These are phyloP conservation scores for Escallonia herrerae DNA, from an alignment of 129 eudicot species.

Conservation along the genomic window DNA sequence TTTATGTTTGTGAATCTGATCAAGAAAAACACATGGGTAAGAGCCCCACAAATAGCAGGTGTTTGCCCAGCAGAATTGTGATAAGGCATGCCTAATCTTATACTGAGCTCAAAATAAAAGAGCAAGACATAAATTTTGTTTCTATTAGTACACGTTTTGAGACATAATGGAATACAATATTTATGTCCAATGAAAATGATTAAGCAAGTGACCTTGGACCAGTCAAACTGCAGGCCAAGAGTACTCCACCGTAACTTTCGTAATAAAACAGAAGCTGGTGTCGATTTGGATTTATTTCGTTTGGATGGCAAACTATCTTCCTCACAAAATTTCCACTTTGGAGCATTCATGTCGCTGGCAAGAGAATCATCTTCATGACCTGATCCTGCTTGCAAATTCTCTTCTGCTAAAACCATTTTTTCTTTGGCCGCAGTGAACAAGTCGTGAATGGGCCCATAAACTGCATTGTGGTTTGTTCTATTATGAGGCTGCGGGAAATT, in stretches of 20 bases:
- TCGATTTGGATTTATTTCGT: slow-evolving; percentile 37
- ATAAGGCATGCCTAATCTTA: neutral
- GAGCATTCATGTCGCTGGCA: slow-evolving; percentile 14
- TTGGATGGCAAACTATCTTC: slow-evolving; percentile 25
- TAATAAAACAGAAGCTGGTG: slow-evolving; percentile 66
- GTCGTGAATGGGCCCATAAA: slow-evolving; percentile 69
- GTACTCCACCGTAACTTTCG: slow-evolving; percentile 95
- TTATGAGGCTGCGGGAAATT: slow-evolving; percentile 93
- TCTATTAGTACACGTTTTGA: too few species aligned
- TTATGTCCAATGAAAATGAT: slow-evolving; percentile 7
- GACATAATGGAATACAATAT: slow-evolving; percentile 1
- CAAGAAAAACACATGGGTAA: neutral
- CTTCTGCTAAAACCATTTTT: slow-evolving; percentile 39
- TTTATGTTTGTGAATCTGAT: neutral
- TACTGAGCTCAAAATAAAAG: neutral
- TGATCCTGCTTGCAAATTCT: slow-evolving; percentile 12
- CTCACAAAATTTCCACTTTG: slow-evolving; percentile 45
- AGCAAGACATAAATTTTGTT: neutral
- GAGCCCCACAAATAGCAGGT: neutral
- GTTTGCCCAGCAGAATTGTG: neutral
- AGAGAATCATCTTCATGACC: slow-evolving; percentile 6
- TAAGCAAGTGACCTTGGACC: slow-evolving; percentile 74
- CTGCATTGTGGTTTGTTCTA: slow-evolving; percentile 82
- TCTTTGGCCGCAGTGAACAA: slow-evolving; percentile 60
- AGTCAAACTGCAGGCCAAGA: slow-evolving; percentile 92